Evolutionary conservation across 306 rosid genomes (phyloP).

Genomic region (Cucurbita pepo): DNA sequence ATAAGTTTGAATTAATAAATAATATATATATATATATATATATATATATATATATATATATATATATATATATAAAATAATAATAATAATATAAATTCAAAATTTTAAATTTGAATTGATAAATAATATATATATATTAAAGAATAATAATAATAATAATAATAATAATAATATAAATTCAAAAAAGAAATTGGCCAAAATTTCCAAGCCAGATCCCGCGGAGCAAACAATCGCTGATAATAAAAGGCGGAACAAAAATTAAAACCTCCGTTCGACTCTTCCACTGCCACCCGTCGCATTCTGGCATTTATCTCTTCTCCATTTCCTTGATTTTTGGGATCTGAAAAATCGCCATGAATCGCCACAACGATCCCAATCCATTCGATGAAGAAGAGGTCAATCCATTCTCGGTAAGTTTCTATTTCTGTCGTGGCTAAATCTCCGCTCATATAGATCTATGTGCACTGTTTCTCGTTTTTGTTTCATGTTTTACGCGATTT

Average conservation of each 20-base stretch:
- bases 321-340: conserved; percentile 23
- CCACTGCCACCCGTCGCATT: not conserved
- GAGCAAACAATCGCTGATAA: not conserved
- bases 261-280: not conserved
- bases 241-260: not conserved
- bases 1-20: not conserved
- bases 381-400: conserved; percentile 86
- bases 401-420: conserved; percentile 72
- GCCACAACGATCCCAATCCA: conserved; percentile 83
- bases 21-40: no score
- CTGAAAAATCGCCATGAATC: conserved; percentile 51
- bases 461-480: not conserved
- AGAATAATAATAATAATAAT: no score
- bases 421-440: not conserved
- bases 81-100: no score
- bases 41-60: no score
- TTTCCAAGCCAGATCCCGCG: conserved; percentile 7
- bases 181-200: not conserved
- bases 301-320: not conserved
- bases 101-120: not conserved
- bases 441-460: conserved; percentile 22
- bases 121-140: no score
- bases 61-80: no score
- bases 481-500: not conserved
- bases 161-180: not conserved